A percentile compares a stretch with the other conserved stretches of the same genome.
Evolutionary conservation across 2,329 filamentous ascomycete species (phyloP).

Genomic region (Tolypocladium inflatum): DNA sequence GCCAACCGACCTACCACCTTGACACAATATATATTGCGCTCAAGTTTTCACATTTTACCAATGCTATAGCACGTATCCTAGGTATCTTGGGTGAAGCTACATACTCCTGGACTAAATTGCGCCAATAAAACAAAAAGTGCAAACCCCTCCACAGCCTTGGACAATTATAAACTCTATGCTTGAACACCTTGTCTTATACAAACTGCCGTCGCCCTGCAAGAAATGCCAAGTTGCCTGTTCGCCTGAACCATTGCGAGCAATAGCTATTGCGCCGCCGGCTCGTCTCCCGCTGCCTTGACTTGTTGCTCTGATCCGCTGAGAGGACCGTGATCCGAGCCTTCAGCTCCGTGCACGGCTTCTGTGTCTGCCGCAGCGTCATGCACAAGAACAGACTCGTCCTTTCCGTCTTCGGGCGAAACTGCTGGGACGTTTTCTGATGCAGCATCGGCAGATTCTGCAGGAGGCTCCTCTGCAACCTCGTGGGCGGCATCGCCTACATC

Average conservation of each 20-base stretch:
- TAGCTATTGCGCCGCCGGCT: background rate
- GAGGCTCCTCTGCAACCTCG: background rate
- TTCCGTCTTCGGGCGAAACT: background rate
- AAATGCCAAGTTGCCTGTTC: background rate
- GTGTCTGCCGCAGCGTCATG: background rate
- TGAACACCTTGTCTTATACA: background rate
- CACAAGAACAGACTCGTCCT: background rate
- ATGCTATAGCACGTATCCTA: constrained; percentile 8
- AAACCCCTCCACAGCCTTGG: background rate
- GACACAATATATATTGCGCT: background rate
- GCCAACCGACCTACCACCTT: background rate
- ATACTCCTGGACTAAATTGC: background rate
- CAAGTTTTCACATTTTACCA: background rate
- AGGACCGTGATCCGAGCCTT: background rate
- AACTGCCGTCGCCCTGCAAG: background rate
- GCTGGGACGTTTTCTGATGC: background rate
- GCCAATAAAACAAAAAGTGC: background rate
- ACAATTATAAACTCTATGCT: background rate
- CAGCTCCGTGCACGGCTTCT: background rate
- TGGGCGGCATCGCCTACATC: background rate
- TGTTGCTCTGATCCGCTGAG: background rate
- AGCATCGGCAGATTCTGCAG: background rate
- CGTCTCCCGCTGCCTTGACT: background rate
- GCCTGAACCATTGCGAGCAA: background rate
- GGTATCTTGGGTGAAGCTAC: constrained; percentile 6